Conservation (phyloP, 2,329 filamentous ascomycete genomes). For the Bipolaris oryzae region DNA sequence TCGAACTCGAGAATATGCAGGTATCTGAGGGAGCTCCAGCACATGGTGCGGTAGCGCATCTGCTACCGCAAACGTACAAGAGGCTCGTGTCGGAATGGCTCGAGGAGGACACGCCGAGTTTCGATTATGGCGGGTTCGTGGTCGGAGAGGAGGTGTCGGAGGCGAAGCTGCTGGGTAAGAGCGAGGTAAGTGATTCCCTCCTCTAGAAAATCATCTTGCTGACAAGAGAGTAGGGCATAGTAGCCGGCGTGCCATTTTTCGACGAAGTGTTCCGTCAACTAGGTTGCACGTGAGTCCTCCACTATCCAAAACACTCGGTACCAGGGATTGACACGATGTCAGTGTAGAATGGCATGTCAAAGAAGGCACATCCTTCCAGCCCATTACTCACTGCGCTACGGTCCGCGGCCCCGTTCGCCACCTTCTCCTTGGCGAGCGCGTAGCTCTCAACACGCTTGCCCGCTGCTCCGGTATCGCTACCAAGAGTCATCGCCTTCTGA, state of each 20-base stretch:
- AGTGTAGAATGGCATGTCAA: conserved; percentile 83
- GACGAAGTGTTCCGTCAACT: conserved; percentile 90
- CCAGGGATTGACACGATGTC: neutral
- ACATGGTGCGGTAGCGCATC: conserved; percentile 68
- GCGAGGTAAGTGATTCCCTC: conserved; percentile 49
- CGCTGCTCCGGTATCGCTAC: conserved; percentile 91
- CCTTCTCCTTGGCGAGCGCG: conserved; percentile 87
- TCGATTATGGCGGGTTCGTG: conserved; percentile 97
- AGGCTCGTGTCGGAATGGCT: conserved; percentile 82
- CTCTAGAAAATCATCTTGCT: neutral
- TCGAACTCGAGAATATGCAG: conserved; percentile 8
- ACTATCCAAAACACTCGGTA: neutral
- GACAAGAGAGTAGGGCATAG: conserved; percentile 63
- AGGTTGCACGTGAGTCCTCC: conserved; percentile 70
- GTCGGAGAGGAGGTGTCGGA: conserved; percentile 71
- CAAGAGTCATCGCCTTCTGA: conserved; percentile 58
- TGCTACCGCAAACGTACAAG: conserved; percentile 87
- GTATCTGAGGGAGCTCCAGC: conserved; percentile 59
- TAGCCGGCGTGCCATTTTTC: conserved; percentile 94
- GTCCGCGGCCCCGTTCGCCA: conserved; percentile 83
- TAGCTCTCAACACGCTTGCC: conserved; percentile 88
- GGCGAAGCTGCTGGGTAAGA: conserved; percentile 63
- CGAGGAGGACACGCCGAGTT: conserved; percentile 92
- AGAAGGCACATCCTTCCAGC: conserved; percentile 73
- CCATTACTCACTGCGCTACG: conserved; percentile 71